Percentiles rank a stretch among this genome's conserved stretches.
Evolutionary conservation across 768 basidiomycete species (phyloP).

Genomic region (Suillus spraguei): DNA sequence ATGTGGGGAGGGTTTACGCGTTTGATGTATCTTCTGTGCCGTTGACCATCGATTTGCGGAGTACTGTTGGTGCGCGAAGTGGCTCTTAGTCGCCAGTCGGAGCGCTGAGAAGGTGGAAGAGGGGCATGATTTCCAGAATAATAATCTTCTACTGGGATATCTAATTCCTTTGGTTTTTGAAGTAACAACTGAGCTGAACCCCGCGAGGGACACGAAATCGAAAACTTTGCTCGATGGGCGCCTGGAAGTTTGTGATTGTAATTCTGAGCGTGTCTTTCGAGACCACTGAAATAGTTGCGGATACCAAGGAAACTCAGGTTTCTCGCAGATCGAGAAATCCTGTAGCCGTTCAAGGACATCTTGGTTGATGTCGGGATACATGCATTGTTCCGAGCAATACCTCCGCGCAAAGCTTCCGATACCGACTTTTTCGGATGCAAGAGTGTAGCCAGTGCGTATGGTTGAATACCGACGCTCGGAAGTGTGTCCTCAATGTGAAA

Average conservation of each 20-base stretch:
- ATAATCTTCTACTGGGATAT: slow-evolving; percentile 29
- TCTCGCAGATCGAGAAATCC: slow-evolving; percentile 5
- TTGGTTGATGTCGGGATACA: not conserved
- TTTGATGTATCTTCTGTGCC: slow-evolving; percentile 31
- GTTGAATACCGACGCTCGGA: not conserved
- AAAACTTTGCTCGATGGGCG: slow-evolving; percentile 17
- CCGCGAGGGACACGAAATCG: slow-evolving; percentile 15
- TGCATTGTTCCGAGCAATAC: not conserved
- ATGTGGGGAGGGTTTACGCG: slow-evolving; percentile 41
- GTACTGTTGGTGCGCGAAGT: slow-evolving; percentile 40
- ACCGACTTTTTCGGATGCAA: not conserved
- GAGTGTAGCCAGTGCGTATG: not conserved
- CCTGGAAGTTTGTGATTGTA: not conserved
- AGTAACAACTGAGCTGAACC: slow-evolving; percentile 14
- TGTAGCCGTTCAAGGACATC: not conserved
- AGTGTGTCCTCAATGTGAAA: not conserved
- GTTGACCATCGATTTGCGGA: slow-evolving; percentile 18
- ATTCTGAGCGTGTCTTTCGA: slow-evolving; percentile 15
- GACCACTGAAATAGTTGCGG: slow-evolving; percentile 29
- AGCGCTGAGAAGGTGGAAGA: slow-evolving; percentile 37
- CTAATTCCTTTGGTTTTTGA: slow-evolving; percentile 19
- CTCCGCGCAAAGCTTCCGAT: not conserved
- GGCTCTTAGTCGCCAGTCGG: slow-evolving; percentile 65
- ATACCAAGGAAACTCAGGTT: slow-evolving; percentile 34
- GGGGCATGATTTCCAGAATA: slow-evolving; percentile 32